Conservation (phyloP, 139 green algal species). For the Haematococcus lacustris region DNA sequence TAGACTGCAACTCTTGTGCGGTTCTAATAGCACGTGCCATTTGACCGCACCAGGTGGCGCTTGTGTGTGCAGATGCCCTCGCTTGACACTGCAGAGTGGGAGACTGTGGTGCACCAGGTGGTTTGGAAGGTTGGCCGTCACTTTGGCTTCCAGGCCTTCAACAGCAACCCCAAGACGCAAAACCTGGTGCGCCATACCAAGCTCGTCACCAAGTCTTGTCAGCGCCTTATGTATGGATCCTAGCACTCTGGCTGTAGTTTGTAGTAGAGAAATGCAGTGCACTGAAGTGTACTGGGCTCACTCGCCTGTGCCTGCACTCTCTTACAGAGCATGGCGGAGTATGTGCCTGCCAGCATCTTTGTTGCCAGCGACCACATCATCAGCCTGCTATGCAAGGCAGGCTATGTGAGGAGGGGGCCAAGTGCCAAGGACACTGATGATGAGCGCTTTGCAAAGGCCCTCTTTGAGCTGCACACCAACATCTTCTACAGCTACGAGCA, state of each 20-base stretch:
- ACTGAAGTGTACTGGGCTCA: too few species aligned
- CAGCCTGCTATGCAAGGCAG: slow-evolving; percentile 55
- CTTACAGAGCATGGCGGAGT: too few species aligned
- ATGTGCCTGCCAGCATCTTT: slow-evolving; percentile 57
- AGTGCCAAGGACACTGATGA: slow-evolving; percentile 9
- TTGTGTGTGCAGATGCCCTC: slow-evolving; percentile 19
- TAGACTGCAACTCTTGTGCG: too few species aligned
- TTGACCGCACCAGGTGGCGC: too few species aligned
- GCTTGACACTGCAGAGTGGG: slow-evolving; percentile 21
- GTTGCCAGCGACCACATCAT: slow-evolving; percentile 62
- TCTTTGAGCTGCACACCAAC: slow-evolving; percentile 52
- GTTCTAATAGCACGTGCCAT: too few species aligned
- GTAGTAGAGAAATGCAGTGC: too few species aligned
- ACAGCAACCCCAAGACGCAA: slow-evolving; percentile 44
- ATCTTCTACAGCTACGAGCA: slow-evolving; percentile 50
- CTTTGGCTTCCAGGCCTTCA: slow-evolving; percentile 76
- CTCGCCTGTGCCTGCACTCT: too few species aligned
- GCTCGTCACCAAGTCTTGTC: too few species aligned
- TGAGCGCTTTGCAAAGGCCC: slow-evolving; percentile 31
- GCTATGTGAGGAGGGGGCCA: slow-evolving; percentile 36
- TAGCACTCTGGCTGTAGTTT: too few species aligned
- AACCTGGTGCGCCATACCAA: slow-evolving; percentile 13
- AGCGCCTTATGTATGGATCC: too few species aligned
- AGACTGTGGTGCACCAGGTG: slow-evolving; percentile 39
- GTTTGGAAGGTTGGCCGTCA: slow-evolving; percentile 51